These are phyloP conservation scores for Prosopis cineraria DNA, from an alignment of 306 rosid genomes.

Conservation along the genomic window DNA sequence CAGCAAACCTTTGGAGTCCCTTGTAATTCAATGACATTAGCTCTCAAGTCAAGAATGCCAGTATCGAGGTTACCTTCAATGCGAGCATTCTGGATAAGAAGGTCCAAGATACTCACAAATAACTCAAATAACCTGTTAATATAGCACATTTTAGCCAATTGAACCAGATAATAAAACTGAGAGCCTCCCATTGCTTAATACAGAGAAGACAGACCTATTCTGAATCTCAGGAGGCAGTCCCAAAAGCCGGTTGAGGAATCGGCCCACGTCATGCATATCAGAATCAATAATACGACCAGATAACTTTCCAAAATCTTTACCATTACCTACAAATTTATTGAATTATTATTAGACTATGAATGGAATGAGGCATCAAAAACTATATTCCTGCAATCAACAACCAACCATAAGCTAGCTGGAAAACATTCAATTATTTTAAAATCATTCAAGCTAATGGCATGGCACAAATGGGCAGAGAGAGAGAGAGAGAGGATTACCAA, in stretches of 20 bases:
- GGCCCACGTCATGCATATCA: constrained; percentile 95
- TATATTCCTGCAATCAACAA: background rate
- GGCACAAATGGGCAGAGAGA: background rate
- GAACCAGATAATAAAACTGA: constrained; percentile 33
- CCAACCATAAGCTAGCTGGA: background rate
- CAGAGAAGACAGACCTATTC: constrained; percentile 64
- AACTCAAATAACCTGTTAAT: constrained; percentile 79
- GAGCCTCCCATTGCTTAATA: constrained; percentile 32
- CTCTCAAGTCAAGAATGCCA: constrained; percentile 95
- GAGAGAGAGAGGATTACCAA: constrained; percentile 49
- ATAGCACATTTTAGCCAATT: constrained; percentile 37
- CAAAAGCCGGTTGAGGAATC: constrained; percentile 93
- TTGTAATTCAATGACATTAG: constrained; percentile 77
- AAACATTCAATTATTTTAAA: constrained; percentile 3
- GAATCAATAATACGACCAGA: constrained; percentile 90
- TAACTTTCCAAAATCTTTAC: constrained; percentile 69
- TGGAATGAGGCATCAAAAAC: constrained; percentile 14
- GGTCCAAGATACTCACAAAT: constrained; percentile 92
- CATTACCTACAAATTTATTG: constrained; percentile 58
- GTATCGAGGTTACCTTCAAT: constrained; percentile 97
- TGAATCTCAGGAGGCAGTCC: constrained; percentile 95
- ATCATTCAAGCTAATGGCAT: constrained; percentile 1
- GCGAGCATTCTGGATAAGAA: constrained; percentile 87
- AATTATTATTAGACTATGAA: constrained; percentile 25
- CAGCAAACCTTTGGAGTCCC: constrained; percentile 89